These are phyloP conservation scores for Pythium vanterpoolii DNA, from an alignment of 352 stramenopile species.

Conservation along the genomic window DNA sequence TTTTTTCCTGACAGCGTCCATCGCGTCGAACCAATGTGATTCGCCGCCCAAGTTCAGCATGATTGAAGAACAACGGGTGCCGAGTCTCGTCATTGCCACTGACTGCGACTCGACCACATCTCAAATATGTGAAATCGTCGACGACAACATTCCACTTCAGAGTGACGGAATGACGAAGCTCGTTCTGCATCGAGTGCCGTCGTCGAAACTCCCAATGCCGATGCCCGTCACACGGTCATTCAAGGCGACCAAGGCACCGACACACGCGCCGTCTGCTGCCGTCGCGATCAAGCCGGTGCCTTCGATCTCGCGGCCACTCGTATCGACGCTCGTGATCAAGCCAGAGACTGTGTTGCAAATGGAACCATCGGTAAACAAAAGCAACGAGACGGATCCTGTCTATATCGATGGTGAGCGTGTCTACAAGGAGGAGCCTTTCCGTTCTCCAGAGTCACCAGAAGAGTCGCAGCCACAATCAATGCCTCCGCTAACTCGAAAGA, in stretches of 20 bases:
- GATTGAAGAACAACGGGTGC: slow-evolving; percentile 1
- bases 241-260: background rate
- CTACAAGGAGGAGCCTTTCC: background rate
- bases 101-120: slow-evolving; percentile 8
- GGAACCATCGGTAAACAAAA: background rate
- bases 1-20: background rate
- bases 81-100: slow-evolving; percentile 13
- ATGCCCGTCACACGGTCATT: background rate
- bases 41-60: slow-evolving; percentile 19
- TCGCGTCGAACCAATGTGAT: slow-evolving; percentile 52
- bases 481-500: slow-evolving; percentile 18
- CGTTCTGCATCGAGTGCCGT: slow-evolving; percentile 9
- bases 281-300: background rate
- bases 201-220: background rate
- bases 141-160: background rate
- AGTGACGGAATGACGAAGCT: slow-evolving; percentile 5
- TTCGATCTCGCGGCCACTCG: background rate
- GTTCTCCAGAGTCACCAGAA: background rate
- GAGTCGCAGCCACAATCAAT: slow-evolving; percentile 1
- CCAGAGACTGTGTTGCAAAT: background rate
- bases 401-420: background rate
- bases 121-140: background rate
- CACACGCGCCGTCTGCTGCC: slow-evolving; percentile 9
- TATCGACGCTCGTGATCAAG: slow-evolving; percentile 9
- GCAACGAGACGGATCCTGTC: background rate